phyloP scores from a whole-genome alignment of 1,284 basidiomycete species.

The Fomitopsis palustris region DNA sequence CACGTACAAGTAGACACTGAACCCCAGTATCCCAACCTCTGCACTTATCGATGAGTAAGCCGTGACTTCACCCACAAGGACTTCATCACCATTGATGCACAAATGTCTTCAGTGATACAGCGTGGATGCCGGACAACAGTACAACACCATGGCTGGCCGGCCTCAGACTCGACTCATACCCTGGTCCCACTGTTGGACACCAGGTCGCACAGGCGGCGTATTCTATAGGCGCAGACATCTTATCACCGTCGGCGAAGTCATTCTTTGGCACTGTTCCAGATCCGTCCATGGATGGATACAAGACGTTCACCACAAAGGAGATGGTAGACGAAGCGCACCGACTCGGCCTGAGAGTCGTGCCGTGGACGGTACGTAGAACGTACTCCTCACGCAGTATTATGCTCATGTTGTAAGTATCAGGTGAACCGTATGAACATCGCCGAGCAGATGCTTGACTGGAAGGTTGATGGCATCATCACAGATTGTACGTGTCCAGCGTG shows the following conservation, averaged over 20 bases:
- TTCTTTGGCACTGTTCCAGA: slow-evolving; percentile 38
- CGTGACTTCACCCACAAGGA: background rate
- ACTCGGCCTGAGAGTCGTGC: slow-evolving; percentile 60
- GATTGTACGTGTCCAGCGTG: slow-evolving; percentile 40
- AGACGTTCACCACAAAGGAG: slow-evolving; percentile 58
- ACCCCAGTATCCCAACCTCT: slow-evolving; percentile 49
- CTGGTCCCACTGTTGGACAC: slow-evolving; percentile 49
- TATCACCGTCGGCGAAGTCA: slow-evolving; percentile 60
- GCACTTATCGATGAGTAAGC: slow-evolving; percentile 62
- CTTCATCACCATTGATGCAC: background rate
- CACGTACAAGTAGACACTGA: slow-evolving; percentile 21
- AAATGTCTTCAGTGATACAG: slow-evolving; percentile 36
- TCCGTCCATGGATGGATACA: slow-evolving; percentile 42
- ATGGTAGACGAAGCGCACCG: slow-evolving; percentile 69
- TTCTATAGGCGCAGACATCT: slow-evolving; percentile 59
- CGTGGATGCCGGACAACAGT: slow-evolving; percentile 33
- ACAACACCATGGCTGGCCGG: slow-evolving; percentile 64
- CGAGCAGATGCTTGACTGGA: slow-evolving; percentile 54
- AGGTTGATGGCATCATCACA: slow-evolving; percentile 71
- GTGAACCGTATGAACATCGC: slow-evolving; percentile 58
- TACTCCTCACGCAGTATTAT: background rate
- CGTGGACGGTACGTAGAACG: slow-evolving; percentile 61
- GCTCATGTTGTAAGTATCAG: slow-evolving; percentile 27
- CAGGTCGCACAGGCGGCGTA: slow-evolving; percentile 64
- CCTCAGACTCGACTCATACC: slow-evolving; percentile 50